These are phyloP conservation scores for Naegleria gruberi DNA, from an alignment of 208 protist genomes.

Conservation along the genomic window DNA sequence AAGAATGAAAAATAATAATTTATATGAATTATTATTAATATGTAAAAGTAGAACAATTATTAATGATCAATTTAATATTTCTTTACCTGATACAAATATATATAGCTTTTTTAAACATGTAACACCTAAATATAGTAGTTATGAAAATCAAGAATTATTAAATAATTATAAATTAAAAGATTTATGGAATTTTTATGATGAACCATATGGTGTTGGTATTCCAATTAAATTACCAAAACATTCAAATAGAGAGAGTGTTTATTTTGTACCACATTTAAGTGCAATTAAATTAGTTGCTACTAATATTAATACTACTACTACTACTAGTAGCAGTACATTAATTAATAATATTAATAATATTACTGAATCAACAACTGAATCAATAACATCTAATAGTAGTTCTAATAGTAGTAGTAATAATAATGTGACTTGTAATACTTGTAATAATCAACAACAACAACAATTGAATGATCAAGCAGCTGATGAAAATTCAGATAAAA, in stretches of 20 bases:
- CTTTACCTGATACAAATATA: neutral
- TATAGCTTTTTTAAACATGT: neutral
- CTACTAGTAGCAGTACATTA: neutral
- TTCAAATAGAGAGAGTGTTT: neutral
- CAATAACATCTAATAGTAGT: neutral
- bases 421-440: too few relatives aligned
- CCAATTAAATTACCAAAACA: neutral
- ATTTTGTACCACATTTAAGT: constrained; percentile 21
- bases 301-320: neutral
- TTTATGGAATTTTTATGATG: constrained; percentile 20
- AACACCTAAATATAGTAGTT: neutral
- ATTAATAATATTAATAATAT: neutral
- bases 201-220: constrained; percentile 19
- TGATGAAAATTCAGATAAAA: neutral
- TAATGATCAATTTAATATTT: neutral
- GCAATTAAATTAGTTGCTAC: constrained; percentile 14
- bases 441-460: neutral
- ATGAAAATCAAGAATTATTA: neutral
- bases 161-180: constrained; percentile 5
- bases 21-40: neutral
- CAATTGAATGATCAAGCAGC: neutral
- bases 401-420: too few relatives aligned
- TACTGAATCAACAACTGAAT: neutral
- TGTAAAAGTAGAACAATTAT: neutral
- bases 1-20: neutral